Percentiles rank a stretch among this genome's conserved stretches.
Evolutionary conservation across 2,329 filamentous ascomycete genomes (phyloP).

Genomic region (Chaetomium olivaceum): DNA sequence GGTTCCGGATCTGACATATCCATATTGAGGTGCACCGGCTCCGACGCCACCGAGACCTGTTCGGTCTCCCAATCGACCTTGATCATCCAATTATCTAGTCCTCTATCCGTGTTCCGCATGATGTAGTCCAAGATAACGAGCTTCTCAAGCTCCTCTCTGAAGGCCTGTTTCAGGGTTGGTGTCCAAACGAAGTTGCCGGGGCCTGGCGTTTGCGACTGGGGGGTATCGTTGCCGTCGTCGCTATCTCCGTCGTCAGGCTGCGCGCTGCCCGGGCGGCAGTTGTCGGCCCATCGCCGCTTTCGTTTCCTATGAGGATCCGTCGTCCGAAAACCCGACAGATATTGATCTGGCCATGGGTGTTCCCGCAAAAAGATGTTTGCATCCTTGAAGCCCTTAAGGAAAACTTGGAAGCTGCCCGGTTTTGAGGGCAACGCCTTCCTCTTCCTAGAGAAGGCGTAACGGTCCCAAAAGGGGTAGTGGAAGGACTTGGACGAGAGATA

Average conservation of each 20-base stretch:
- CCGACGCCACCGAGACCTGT: conserved; percentile 81
- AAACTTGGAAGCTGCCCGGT: conserved; percentile 94
- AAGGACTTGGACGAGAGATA: conserved; percentile 95
- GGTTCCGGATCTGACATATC: conserved; percentile 52
- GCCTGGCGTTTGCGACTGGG: conserved; percentile 42
- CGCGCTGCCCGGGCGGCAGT: conserved; percentile 66
- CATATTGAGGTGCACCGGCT: conserved; percentile 70
- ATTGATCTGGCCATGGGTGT: conserved; percentile 95
- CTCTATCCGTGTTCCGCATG: conserved; percentile 97
- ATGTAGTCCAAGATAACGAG: conserved; percentile 97
- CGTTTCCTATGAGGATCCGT: conserved; percentile 66
- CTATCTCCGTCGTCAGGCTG: conserved; percentile 64
- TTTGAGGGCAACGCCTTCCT: conserved; percentile 86
- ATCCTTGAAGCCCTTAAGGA: conserved; percentile 95
- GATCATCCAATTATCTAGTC: conserved; percentile 99
- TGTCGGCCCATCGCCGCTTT: conserved; percentile 76
- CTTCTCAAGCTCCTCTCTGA: conserved; percentile 94
- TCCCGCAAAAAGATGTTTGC: conserved; percentile 94
- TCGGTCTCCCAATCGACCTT: conserved; percentile 85
- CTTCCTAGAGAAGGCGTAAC: conserved; percentile 82
- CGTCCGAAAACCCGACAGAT: conserved; percentile 67
- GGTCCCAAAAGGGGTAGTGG: conserved; percentile 97
- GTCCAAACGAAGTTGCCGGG: conserved; percentile 78
- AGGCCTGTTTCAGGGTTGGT: conserved; percentile 81
- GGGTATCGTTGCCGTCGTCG: conserved; percentile 41